A percentile compares a stretch with the other conserved stretches of the same genome.
phyloP scores from a whole-genome alignment of 352 stramenopile species.

The Pythium apleroticum region DNA sequence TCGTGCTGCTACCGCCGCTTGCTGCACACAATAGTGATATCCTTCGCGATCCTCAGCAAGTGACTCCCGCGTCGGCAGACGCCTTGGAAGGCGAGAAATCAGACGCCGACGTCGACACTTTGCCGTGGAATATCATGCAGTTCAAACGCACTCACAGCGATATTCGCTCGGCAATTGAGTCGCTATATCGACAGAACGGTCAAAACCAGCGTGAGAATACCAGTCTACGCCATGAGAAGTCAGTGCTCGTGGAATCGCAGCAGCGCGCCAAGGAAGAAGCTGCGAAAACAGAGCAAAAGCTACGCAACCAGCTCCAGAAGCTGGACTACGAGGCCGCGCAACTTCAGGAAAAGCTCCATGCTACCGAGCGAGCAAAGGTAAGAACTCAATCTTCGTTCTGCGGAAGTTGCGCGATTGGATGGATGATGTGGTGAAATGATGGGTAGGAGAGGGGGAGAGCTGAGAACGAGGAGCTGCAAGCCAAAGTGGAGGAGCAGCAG shows the following conservation, averaged over 20 bases:
- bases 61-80: background rate
- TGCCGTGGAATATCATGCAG: conserved; percentile 14
- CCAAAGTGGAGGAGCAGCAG: conserved; percentile 16
- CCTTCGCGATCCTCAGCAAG: background rate
- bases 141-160: conserved; percentile 34
- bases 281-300: background rate
- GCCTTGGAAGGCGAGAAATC: conserved; percentile 3
- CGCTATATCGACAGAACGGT: conserved; percentile 27
- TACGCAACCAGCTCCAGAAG: conserved; percentile 1
- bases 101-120: background rate
- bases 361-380: conserved; percentile 9
- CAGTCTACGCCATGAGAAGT: conserved; percentile 8
- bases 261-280: conserved; percentile 11
- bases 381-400: background rate
- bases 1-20: conserved; percentile 20
- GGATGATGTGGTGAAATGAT: too few species aligned
- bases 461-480: conserved; percentile 8
- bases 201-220: background rate
- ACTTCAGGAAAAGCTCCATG: conserved; percentile 6
- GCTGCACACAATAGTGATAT: background rate
- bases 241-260: background rate
- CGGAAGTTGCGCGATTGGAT: background rate
- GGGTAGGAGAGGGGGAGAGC: conserved; percentile 7
- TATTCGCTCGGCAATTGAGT: conserved; percentile 26
- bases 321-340: conserved; percentile 11